A percentile compares a stretch with the other conserved stretches of the same genome.
Conservation (phyloP, 2,329 filamentous ascomycete genomes). For the Claviceps sorghi region DNA sequence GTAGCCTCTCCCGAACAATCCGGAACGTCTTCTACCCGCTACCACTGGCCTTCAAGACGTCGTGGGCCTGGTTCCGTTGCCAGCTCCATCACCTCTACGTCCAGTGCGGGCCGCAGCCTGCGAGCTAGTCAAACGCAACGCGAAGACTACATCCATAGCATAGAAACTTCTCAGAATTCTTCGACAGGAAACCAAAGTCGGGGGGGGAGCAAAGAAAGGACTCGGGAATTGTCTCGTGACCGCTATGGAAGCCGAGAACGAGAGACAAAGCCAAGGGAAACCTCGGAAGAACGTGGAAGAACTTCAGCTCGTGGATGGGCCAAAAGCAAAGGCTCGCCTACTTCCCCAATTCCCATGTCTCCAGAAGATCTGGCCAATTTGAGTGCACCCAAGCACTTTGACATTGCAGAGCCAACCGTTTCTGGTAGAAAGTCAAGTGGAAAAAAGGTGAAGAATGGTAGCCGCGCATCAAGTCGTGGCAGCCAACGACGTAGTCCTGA, state of each 20-base stretch:
- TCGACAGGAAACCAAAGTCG: slow-evolving; percentile 39
- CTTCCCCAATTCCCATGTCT: slow-evolving; percentile 87
- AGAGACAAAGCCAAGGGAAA: slow-evolving; percentile 41
- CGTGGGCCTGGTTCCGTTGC: slow-evolving; percentile 40
- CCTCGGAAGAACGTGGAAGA: slow-evolving; percentile 57
- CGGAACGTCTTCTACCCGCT: slow-evolving; percentile 36
- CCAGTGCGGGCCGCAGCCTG: slow-evolving; percentile 35
- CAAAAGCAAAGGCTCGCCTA: slow-evolving; percentile 73
- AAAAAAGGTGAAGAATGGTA: slow-evolving; percentile 20
- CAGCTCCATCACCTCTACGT: slow-evolving; percentile 42
- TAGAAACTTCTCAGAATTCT: slow-evolving; percentile 61
- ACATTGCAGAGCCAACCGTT: slow-evolving; percentile 26
- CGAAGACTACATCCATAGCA: slow-evolving; percentile 74
- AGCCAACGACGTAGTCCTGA: slow-evolving; percentile 34
- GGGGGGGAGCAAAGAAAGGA: slow-evolving; percentile 35
- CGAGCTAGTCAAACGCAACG: slow-evolving; percentile 45
- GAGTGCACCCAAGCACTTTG: slow-evolving; percentile 28
- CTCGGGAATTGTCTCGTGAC: slow-evolving; percentile 26
- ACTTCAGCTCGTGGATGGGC: slow-evolving; percentile 49
- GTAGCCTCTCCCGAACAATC: slow-evolving; percentile 43
- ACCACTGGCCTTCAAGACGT: slow-evolving; percentile 40
- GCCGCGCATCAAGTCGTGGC: slow-evolving; percentile 35
- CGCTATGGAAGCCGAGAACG: slow-evolving; percentile 34
- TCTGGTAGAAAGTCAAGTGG: slow-evolving; percentile 30
- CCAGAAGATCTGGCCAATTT: slow-evolving; percentile 65